Base-by-base conservation (phyloP, 1,139 yeast genomes). In the Geotrichum reessii region DNA sequence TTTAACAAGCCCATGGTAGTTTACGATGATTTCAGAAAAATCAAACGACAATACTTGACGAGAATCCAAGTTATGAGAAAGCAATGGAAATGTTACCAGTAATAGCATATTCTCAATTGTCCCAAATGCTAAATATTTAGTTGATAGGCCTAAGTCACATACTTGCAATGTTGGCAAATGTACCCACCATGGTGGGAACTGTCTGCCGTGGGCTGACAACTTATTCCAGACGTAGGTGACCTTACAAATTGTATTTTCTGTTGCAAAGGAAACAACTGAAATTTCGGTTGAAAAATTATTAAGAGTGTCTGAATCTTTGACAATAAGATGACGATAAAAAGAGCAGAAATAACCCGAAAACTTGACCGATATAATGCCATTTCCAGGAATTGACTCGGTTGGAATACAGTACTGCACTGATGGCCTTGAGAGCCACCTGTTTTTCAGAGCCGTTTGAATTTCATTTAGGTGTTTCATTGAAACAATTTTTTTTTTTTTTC, bases 341-440 rank as follows among this genome's bases (percentile, higher is more conserved):
- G 58, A 52, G 19, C 57, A 28, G 0, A 52, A 47, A 14, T 48
- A 27, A 6, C 33, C 40, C 8, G 37, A 50, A 17, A 52, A 57
- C 17, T 58, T 44, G 19, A 63, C 52, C 3, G 63, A 57, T n/a
- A 53, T 52, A n/a, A 63, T 47, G 7, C 60, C 63, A 49, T 62
- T 63, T 48, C 58, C 57, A 11, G 64, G 63, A 7, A 62, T 60
- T 1, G 64, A 62, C 25, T 63, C 65, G 11, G 62, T 17, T 11
- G 62, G 61, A 3, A 64, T 52, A 5, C 47, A n/a, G 53, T 58
- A 59, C 49, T 64, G 61, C 3, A 58, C 60, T 11, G 64, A 61
- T 1, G 67, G 67, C 37, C 61, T 63, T 58, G 62, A 58, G 52
- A 64, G 53, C 2, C 56, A 55, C 37, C 57, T 51, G 56, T 63